Percentiles rank a stretch among this genome's conserved stretches.
These are phyloP conservation scores for Sungouiella blattae DNA, from an alignment of 805 yeast genomes.

Conservation along the genomic window DNA sequence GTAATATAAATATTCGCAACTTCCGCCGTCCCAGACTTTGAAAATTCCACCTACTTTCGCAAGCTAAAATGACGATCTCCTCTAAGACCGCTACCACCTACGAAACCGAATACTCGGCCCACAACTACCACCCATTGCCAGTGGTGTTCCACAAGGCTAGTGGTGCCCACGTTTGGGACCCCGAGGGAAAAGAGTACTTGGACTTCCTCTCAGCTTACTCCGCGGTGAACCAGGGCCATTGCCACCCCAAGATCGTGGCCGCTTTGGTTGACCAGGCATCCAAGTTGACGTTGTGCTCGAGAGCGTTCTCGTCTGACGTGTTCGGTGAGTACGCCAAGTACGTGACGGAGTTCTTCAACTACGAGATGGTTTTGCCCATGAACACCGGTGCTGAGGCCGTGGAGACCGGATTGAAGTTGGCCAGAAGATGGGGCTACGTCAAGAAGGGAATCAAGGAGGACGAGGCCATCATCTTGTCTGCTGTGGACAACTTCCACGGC, in stretches of 20 bases:
- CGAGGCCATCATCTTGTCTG: slow-evolving; percentile 85
- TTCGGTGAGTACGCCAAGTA: slow-evolving; percentile 86
- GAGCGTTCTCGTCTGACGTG: slow-evolving; percentile 89
- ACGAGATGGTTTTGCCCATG: slow-evolving; percentile 95
- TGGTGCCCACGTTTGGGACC: slow-evolving; percentile 98
- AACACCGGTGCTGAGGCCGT: slow-evolving; percentile 99
- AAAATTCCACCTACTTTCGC: background rate
- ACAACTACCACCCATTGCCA: slow-evolving; percentile 95
- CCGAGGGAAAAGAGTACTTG: slow-evolving; percentile 90
- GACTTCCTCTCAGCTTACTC: slow-evolving; percentile 94
- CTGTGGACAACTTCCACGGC: slow-evolving; percentile 92
- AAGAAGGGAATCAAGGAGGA: slow-evolving; percentile 77
- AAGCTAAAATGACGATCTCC: slow-evolving; percentile 37
- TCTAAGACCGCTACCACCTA: slow-evolving; percentile 61
- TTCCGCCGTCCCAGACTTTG: slow-evolving; percentile 1
- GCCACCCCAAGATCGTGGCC: slow-evolving; percentile 86
- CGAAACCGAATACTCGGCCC: slow-evolving; percentile 86
- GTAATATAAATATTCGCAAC: slow-evolving; percentile 6
- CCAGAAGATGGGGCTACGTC: slow-evolving; percentile 96
- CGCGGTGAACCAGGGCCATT: slow-evolving; percentile 97
- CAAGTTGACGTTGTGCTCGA: slow-evolving; percentile 76
- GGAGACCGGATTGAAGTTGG: slow-evolving; percentile 89
- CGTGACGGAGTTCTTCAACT: slow-evolving; percentile 82
- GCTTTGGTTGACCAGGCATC: slow-evolving; percentile 88
- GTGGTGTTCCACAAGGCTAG: slow-evolving; percentile 83